Evolutionary conservation across 768 basidiomycete species (phyloP), one percentile per base, ranked within the genome.

Genomic region (Hydnomerulius pinastri): DNA sequence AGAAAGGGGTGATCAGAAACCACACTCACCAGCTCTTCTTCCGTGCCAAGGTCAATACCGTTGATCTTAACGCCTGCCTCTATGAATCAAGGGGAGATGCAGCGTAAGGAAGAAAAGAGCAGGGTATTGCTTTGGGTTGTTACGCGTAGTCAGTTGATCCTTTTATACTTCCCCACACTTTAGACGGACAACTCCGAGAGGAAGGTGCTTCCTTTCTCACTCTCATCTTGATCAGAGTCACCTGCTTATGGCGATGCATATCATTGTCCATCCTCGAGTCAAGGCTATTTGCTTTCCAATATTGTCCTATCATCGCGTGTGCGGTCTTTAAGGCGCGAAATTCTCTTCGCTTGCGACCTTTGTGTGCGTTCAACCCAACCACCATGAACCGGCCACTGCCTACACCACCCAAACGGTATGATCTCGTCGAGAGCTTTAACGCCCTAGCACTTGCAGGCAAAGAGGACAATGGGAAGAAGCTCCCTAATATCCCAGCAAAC

Each of bases 341-440:
- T 28, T 6, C 12, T 8, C 37, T 25, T 57, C 53, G 56, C 56
- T 53, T 33, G 37, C 52, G 50, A 45, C 33, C 49, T 44, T 50
- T n/a, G 43, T 33, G 15, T 11, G 53, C 50, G 29, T 40, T 32
- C 9, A 13, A n/a, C 36, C 32, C 5, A 43, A 10, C 52, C 46
- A 54, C 28, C 60, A 68, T 68, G 66, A 57, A 13, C 59, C 53
- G 11, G 21, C 53, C 56, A 13, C 51, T 45, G 23, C 59, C 57
- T 6, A 11, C 50, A 3, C 58, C 47, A 8, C 55, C 50, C 1
- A 55, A 46, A 36, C 56, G 42, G 43, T 45, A 50, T 52, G 59
- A 71, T 46, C 62, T 77, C 48, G 54, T 71, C 25, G 55, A 67
- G 43, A 49, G 58, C 45, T 68, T 77, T 45, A 51, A 69, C 6